Evolutionary conservation across 768 basidiomycete genomes (phyloP).

Genomic region (Rossbeevera mucosa): DNA sequence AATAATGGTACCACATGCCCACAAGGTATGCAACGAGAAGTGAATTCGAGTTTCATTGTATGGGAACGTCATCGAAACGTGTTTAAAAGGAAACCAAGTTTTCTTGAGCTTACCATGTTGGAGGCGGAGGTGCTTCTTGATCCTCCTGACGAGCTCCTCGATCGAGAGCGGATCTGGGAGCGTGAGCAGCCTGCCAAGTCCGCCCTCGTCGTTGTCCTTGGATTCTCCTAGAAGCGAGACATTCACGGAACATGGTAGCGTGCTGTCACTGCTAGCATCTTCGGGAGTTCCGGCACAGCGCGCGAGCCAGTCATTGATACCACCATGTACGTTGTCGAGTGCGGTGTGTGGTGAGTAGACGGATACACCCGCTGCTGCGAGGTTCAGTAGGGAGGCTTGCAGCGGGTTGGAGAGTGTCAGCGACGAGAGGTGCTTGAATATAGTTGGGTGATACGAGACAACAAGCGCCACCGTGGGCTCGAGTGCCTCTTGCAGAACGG

Average conservation of each 20-base stretch:
- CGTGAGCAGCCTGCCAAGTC: constrained; percentile 64
- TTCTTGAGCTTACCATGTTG: constrained; percentile 47
- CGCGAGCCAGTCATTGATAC: constrained; percentile 90
- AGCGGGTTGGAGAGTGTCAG: constrained; percentile 75
- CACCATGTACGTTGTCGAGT: constrained; percentile 77
- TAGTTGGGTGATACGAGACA: constrained; percentile 81
- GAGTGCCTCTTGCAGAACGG: constrained; percentile 67
- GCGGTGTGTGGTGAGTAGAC: constrained; percentile 88
- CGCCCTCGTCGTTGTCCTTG: constrained; percentile 44
- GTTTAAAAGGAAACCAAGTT: constrained; percentile 8
- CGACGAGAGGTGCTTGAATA: constrained; percentile 71
- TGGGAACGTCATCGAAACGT: constrained; percentile 10
- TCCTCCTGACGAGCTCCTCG: constrained; percentile 54
- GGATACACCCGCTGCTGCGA: constrained; percentile 78
- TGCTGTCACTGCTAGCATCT: constrained; percentile 12
- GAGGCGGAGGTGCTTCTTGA: constrained; percentile 65
- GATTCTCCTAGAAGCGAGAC: constrained; percentile 38
- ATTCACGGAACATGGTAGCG: constrained; percentile 24
- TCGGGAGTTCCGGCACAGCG: constrained; percentile 41
- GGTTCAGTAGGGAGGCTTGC: constrained; percentile 73
- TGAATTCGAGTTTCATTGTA: neutral
- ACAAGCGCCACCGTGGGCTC: constrained; percentile 58
- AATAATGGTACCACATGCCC: neutral
- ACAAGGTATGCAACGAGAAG: neutral
- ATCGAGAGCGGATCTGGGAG: constrained; percentile 55